Percentiles rank a stretch among this genome's conserved stretches.
phyloP scores from a whole-genome alignment of 257 asterid species.

The Forsythia suspensa region DNA sequence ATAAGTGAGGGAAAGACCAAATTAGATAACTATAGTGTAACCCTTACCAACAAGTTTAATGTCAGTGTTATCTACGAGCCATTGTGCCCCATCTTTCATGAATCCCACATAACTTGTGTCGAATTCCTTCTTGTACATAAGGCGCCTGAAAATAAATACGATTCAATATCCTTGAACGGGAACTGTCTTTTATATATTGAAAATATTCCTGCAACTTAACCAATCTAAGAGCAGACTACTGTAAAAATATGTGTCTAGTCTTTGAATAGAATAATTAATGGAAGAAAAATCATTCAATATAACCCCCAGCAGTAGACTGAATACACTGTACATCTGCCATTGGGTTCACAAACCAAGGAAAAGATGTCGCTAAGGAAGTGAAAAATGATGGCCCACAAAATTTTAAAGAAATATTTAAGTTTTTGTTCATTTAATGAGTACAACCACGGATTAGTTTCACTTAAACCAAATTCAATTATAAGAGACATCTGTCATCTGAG shows the following conservation, averaged over 20 bases:
- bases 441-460: neutral
- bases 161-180: neutral
- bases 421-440: neutral
- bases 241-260: neutral
- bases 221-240: neutral
- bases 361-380: neutral
- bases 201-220: neutral
- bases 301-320: neutral
- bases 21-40: neutral
- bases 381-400: neutral
- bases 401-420: neutral
- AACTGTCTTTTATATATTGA: neutral
- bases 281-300: neutral
- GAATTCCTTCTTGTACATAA: slow-evolving; percentile 80
- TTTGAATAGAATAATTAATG: neutral
- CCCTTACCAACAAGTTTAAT: slow-evolving; percentile 87
- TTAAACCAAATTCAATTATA: neutral
- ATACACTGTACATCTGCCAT: neutral
- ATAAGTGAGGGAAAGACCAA: neutral
- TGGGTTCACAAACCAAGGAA: neutral
- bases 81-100: slow-evolving; percentile 92
- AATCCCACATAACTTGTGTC: slow-evolving; percentile 91
- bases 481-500: neutral
- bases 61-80: slow-evolving; percentile 96
- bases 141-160: slow-evolving; percentile 56